Evolutionary conservation across 2,329 filamentous ascomycete species (phyloP).

Genomic region (Fusarium irregulare): DNA sequence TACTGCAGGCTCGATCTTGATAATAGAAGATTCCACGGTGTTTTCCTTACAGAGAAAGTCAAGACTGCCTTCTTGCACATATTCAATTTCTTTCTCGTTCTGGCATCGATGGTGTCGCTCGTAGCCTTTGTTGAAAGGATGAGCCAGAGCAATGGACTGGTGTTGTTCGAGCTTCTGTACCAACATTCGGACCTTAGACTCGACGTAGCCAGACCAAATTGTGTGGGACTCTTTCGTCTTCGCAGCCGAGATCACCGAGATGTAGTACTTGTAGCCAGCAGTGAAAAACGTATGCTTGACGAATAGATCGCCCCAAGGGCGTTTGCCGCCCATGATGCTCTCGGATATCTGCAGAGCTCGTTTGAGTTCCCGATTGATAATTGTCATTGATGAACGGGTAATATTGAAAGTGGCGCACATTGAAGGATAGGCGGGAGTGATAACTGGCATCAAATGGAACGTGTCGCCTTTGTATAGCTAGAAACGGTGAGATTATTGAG

Average conservation of each 20-base stretch:
- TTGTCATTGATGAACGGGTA: constrained; percentile 82
- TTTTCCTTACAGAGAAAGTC: constrained; percentile 56
- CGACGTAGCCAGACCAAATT: constrained; percentile 89
- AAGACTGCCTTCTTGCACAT: constrained; percentile 66
- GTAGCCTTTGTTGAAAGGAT: constrained; percentile 93
- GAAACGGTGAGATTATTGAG: constrained; percentile 5
- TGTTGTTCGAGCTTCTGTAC: constrained; percentile 86
- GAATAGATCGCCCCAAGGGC: constrained; percentile 89
- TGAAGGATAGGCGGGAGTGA: constrained; percentile 95
- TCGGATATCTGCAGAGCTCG: constrained; percentile 82
- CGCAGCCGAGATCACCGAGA: constrained; percentile 86
- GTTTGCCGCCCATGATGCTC: constrained; percentile 80
- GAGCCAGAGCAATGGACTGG: constrained; percentile 81
- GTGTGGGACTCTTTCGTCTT: constrained; percentile 86
- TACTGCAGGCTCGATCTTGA: constrained; percentile 31
- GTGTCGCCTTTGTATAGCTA: constrained; percentile 83
- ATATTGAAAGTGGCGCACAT: constrained; percentile 99
- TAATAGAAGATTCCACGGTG: constrained; percentile 52
- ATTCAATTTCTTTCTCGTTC: constrained; percentile 61
- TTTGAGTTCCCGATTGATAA: constrained; percentile 85
- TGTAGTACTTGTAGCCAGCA: constrained; percentile 92
- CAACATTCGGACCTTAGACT: constrained; percentile 90
- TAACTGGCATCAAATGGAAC: constrained; percentile 95
- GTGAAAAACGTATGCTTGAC: constrained; percentile 94
- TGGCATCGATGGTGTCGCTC: constrained; percentile 81